A percentile compares a stretch with the other conserved stretches of the same genome.
Conservation (phyloP, 345 rosid species). For the thale cress (Arabidopsis thaliana) region DNA sequence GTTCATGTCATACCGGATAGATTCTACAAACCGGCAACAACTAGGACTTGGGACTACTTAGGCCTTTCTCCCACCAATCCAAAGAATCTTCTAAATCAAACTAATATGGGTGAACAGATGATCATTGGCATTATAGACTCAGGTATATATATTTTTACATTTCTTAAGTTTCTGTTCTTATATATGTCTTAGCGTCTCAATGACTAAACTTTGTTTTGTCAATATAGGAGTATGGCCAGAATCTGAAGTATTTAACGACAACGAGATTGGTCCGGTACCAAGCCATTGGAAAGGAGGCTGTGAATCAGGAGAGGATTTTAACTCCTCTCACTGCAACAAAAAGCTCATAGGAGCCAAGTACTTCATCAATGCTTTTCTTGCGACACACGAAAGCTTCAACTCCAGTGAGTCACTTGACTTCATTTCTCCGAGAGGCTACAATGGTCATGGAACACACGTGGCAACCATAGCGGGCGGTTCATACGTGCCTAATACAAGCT, state of each 20-base stretch:
- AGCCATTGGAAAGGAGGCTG: constrained; percentile 42
- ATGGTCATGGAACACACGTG: constrained; percentile 64
- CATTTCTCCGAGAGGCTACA: constrained; percentile 55
- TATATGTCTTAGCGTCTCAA: background rate
- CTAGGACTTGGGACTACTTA: constrained; percentile 59
- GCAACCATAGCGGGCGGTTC: constrained; percentile 60
- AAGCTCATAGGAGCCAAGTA: constrained; percentile 67
- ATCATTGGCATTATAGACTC: constrained; percentile 45
- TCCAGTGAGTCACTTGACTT: constrained; percentile 42
- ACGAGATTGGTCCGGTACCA: constrained; percentile 33
- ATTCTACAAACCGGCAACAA: constrained; percentile 50
- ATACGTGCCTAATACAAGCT: constrained; percentile 47
- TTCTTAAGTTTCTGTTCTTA: background rate
- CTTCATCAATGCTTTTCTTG: constrained; percentile 51
- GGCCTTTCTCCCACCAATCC: constrained; percentile 43
- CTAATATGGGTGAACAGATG: constrained; percentile 45
- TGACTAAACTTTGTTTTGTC: background rate
- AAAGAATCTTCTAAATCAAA: constrained; percentile 32
- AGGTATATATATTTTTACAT: constrained; percentile 30
- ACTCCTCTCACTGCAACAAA: constrained; percentile 50
- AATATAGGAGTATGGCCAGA: constrained; percentile 40
- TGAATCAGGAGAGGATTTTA: constrained; percentile 35
- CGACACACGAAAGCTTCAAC: constrained; percentile 43
- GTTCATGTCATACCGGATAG: constrained; percentile 49
- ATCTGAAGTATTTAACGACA: constrained; percentile 43